A percentile compares a stretch with the other conserved stretches of the same genome.
These are phyloP conservation scores for Neobulgaria alba DNA, from an alignment of 2,329 filamentous ascomycete species.

Conservation along the genomic window DNA sequence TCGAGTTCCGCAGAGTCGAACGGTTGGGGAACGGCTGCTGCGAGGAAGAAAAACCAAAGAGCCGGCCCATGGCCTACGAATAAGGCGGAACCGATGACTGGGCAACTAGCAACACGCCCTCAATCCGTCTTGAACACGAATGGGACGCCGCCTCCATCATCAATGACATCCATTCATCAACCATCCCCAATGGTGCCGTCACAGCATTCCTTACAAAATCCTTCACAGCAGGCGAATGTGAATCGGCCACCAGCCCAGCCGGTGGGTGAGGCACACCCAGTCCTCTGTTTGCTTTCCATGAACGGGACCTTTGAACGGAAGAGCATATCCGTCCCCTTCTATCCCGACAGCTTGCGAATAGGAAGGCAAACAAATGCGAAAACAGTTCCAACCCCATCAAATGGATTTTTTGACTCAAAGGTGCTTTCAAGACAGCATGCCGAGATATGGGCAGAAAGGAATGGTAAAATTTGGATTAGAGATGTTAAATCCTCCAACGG, in stretches of 20 bases:
- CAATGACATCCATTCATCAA: conserved; percentile 51
- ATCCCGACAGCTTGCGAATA: conserved; percentile 88
- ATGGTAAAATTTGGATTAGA: conserved; percentile 86
- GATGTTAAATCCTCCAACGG: conserved; percentile 99
- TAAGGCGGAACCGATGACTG: conserved; percentile 57
- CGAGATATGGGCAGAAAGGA: conserved; percentile 82
- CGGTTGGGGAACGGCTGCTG: conserved; percentile 33
- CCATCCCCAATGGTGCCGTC: conserved; percentile 55
- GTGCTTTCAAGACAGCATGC: conserved; percentile 93
- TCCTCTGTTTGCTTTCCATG: conserved; percentile 79
- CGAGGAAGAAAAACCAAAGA: conserved; percentile 39
- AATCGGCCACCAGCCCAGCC: conserved; percentile 31
- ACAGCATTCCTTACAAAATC: conserved; percentile 58
- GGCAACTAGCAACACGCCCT: conserved; percentile 51
- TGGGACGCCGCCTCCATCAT: conserved; percentile 49
- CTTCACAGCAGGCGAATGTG: conserved; percentile 49
- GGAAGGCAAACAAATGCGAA: conserved; percentile 96
- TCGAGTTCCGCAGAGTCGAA: conserved; percentile 16
- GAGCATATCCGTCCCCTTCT: conserved; percentile 86
- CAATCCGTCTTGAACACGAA: conserved; percentile 52
- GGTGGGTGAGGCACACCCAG: conserved; percentile 53
- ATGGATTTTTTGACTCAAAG: conserved; percentile 97
- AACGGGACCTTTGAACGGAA: conserved; percentile 97
- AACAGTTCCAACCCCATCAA: conserved; percentile 80
- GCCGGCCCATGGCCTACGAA: conserved; percentile 53